phyloP scores from a whole-genome alignment of 2,329 filamentous ascomycete species.

The Blastomyces silverae region DNA sequence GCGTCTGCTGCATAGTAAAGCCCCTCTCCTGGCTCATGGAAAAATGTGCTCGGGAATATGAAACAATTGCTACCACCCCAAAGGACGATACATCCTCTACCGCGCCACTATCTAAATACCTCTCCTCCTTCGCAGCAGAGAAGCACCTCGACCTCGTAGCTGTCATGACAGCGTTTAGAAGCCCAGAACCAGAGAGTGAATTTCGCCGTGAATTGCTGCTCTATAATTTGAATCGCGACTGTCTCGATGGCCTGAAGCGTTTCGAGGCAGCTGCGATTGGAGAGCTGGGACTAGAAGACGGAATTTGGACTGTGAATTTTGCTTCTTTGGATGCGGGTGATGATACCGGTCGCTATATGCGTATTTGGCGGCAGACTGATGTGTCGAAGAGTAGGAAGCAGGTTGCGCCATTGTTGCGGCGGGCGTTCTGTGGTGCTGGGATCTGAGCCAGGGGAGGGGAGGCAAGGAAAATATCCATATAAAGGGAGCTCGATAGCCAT shows the following conservation, averaged over 20 bases:
- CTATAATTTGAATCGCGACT: slow-evolving; percentile 39
- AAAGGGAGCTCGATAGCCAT: not conserved
- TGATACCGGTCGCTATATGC: slow-evolving; percentile 35
- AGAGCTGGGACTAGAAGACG: slow-evolving; percentile 39
- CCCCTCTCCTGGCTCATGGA: slow-evolving; percentile 47
- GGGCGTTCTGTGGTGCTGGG: slow-evolving; percentile 27
- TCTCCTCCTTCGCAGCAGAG: slow-evolving; percentile 43
- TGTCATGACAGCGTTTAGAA: slow-evolving; percentile 54
- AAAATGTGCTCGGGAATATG: slow-evolving; percentile 1
- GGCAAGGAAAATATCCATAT: not conserved
- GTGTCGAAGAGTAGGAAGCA: slow-evolving; percentile 56
- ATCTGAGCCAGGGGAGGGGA: not conserved
- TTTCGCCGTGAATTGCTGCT: slow-evolving; percentile 51
- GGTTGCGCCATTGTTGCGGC: slow-evolving; percentile 54
- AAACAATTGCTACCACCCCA: not conserved
- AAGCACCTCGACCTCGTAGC: slow-evolving; percentile 48
- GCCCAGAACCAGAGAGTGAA: slow-evolving; percentile 31
- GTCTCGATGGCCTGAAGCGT: slow-evolving; percentile 40
- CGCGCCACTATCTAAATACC: slow-evolving; percentile 35
- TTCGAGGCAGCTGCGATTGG: slow-evolving; percentile 40
- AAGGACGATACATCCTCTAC: not conserved
- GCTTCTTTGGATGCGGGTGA: slow-evolving; percentile 19
- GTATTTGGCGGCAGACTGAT: slow-evolving; percentile 52
- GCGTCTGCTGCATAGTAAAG: slow-evolving; percentile 55
- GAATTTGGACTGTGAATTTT: slow-evolving; percentile 24